Evolutionary conservation across 2,329 filamentous ascomycete species (phyloP).

Genomic region (Pleomassaria siparia): DNA sequence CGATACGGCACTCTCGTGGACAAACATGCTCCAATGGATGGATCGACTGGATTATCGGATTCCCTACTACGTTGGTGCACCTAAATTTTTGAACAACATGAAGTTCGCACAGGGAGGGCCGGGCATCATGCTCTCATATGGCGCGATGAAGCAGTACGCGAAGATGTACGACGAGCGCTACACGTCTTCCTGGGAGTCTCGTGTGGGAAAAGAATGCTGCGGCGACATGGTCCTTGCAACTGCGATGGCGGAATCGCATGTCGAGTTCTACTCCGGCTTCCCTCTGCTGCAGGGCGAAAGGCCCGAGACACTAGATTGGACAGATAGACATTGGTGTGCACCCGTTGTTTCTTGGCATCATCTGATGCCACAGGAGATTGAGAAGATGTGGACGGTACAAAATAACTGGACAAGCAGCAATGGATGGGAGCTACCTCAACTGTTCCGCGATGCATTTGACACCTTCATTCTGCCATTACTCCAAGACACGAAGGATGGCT

Average conservation of each 20-base stretch:
- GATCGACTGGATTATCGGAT: conserved; percentile 43
- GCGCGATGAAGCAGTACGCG: conserved; percentile 39
- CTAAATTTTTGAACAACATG: conserved; percentile 38
- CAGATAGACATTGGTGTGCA: conserved; percentile 44
- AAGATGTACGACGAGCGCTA: conserved; percentile 36
- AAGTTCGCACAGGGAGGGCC: conserved; percentile 47
- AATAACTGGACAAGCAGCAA: conserved; percentile 34
- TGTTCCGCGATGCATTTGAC: conserved; percentile 37
- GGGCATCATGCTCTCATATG: conserved; percentile 47
- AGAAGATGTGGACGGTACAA: conserved; percentile 34
- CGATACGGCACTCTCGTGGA: conserved; percentile 39
- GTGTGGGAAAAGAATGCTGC: conserved; percentile 38
- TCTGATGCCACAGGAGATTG: conserved; percentile 24
- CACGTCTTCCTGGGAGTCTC: conserved; percentile 34
- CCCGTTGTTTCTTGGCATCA: conserved; percentile 45
- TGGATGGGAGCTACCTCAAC: conserved; percentile 36
- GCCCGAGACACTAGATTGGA: conserved; percentile 44
- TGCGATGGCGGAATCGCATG: conserved; percentile 37
- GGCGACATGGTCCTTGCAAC: conserved; percentile 41
- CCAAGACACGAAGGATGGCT: conserved; percentile 26
- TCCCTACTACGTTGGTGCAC: conserved; percentile 46
- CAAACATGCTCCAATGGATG: conserved; percentile 44
- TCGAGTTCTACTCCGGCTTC: conserved; percentile 42
- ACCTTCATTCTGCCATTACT: conserved; percentile 35
- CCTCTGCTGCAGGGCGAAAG: conserved; percentile 49